phyloP scores from a whole-genome alignment of 116 monocot genomes.

The Thalassia testudinum region DNA sequence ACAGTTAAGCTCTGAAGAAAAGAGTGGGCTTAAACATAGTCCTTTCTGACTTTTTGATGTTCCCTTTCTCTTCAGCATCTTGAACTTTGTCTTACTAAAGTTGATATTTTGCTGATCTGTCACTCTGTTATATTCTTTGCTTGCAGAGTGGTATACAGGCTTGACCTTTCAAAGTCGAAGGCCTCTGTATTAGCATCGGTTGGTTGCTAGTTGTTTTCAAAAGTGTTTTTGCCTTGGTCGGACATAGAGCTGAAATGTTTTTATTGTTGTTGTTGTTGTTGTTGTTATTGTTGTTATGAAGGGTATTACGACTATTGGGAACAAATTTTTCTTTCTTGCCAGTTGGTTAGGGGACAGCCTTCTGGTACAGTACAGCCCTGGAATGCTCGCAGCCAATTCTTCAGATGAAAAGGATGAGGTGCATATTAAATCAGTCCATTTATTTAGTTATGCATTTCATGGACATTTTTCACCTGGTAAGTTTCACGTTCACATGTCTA shows the following conservation, averaged over 20 bases:
- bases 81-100: too few species aligned
- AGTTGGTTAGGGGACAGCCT: conserved; percentile 93
- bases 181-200: conserved; percentile 89
- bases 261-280: too few species aligned
- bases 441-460: too few species aligned
- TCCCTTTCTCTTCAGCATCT: too few species aligned
- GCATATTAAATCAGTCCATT: not conserved
- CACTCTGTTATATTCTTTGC: not conserved
- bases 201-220: conserved; percentile 5
- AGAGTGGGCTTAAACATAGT: too few species aligned
- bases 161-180: conserved; percentile 85
- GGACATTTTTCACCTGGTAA: too few species aligned
- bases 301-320: conserved; percentile 74
- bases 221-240: not conserved
- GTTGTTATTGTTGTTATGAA: conserved; percentile 15
- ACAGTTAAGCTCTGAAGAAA: too few species aligned
- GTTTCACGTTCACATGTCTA: too few species aligned
- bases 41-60: too few species aligned
- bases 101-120: too few species aligned
- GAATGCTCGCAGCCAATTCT: conserved; percentile 23
- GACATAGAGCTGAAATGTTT: not conserved
- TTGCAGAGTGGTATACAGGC: conserved; percentile 71
- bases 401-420: conserved; percentile 62
- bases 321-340: conserved; percentile 88
- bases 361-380: conserved; percentile 82